phyloP scores from a whole-genome alignment of 2,329 filamentous ascomycete genomes.

The Stemphylium vesicarium region DNA sequence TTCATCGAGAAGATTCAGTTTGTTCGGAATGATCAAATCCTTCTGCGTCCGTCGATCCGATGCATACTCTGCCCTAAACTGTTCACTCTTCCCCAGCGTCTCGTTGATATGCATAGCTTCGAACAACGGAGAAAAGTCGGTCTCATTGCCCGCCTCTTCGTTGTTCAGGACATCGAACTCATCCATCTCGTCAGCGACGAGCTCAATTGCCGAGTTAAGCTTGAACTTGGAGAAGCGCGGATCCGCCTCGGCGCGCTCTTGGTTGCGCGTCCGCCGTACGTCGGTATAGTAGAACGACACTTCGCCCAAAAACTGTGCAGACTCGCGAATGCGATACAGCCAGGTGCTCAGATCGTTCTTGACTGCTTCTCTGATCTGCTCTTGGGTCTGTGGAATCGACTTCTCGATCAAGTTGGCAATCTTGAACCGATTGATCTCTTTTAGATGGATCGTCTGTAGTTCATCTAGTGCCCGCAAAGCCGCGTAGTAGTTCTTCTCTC shows the following conservation, averaged over 20 bases:
- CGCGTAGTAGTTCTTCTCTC: constrained; percentile 93
- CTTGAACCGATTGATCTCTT: constrained; percentile 92
- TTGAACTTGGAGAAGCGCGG: constrained; percentile 82
- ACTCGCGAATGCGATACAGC: constrained; percentile 93
- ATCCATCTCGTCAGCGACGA: constrained; percentile 92
- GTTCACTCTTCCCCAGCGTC: constrained; percentile 88
- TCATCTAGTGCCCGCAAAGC: constrained; percentile 94
- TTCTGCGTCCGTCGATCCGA: constrained; percentile 89
- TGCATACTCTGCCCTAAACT: constrained; percentile 90
- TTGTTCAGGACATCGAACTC: constrained; percentile 96
- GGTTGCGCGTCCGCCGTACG: constrained; percentile 79
- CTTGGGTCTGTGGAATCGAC: constrained; percentile 90
- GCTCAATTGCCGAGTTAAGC: constrained; percentile 92
- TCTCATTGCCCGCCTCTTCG: constrained; percentile 78
- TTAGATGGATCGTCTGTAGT: constrained; percentile 93
- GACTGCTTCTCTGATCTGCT: constrained; percentile 91
- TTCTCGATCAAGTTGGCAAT: constrained; percentile 95
- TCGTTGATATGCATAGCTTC: constrained; percentile 97
- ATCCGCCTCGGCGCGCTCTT: constrained; percentile 79
- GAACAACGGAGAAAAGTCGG: constrained; percentile 92
- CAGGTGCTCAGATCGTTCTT: constrained; percentile 98
- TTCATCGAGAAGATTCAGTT: constrained; percentile 78
- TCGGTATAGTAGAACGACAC: constrained; percentile 97
- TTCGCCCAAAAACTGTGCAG: constrained; percentile 93
- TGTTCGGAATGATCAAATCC: constrained; percentile 80